These are phyloP conservation scores for Ustilago sp. DNA, from an alignment of 1,284 basidiomycete species.

Conservation along the genomic window DNA sequence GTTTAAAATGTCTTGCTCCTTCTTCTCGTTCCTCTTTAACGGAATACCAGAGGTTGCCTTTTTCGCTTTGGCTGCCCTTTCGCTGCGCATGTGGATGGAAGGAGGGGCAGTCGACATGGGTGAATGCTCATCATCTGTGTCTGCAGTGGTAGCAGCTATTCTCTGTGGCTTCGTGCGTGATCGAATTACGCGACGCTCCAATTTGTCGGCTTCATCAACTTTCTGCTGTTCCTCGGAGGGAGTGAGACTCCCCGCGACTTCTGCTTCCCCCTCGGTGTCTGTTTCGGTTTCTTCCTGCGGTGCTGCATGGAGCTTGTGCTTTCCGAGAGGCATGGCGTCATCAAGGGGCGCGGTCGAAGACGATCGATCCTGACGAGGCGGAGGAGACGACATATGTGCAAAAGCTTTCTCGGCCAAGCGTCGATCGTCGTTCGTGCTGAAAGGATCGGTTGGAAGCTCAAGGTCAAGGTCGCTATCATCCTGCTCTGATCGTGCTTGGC, in stretches of 20 bases:
- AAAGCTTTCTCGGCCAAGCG: constrained; percentile 36
- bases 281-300: neutral
- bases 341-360: constrained; percentile 2
- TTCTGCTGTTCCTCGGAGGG: neutral
- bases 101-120: neutral
- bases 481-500: neutral
- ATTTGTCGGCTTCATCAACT: neutral
- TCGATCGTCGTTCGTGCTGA: constrained; percentile 33
- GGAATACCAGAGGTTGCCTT: constrained; percentile 13
- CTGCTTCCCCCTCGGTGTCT: neutral
- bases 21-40: constrained; percentile 22
- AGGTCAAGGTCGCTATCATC: constrained; percentile 7
- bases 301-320: neutral
- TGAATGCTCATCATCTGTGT: neutral
- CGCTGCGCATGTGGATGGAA: neutral
- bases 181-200: constrained; percentile 8
- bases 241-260: neutral
- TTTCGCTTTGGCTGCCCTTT: neutral
- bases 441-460: constrained; percentile 14
- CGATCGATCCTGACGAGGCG: neutral
- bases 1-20: constrained; percentile 20
- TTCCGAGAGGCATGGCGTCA: neutral
- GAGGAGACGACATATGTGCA: constrained; percentile 34
- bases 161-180: constrained; percentile 14
- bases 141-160: neutral